phyloP scores from a whole-genome alignment of 2,329 filamentous ascomycete genomes.

The Diplodia seriata region DNA sequence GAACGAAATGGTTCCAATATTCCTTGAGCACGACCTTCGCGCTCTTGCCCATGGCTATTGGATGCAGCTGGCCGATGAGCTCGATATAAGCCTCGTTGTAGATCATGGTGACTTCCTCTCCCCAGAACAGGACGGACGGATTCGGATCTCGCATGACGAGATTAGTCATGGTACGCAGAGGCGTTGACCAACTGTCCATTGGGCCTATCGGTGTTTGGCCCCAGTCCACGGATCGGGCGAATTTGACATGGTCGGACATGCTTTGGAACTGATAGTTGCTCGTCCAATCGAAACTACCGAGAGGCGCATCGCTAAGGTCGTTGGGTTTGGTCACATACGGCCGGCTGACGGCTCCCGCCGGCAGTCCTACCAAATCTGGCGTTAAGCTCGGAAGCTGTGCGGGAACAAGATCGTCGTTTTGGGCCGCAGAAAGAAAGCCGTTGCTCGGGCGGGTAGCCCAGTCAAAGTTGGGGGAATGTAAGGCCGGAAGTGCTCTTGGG shows the following conservation, averaged over 20 bases:
- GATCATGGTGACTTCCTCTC: constrained; percentile 45
- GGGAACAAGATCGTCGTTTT: constrained; percentile 12
- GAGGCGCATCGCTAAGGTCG: neutral
- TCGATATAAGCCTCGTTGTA: constrained; percentile 49
- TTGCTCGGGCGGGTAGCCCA: neutral
- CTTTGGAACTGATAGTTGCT: neutral
- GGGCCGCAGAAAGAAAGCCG: neutral
- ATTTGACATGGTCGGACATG: constrained; percentile 42
- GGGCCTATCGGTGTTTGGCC: constrained; percentile 56
- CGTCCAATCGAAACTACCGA: constrained; percentile 48
- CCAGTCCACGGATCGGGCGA: constrained; percentile 58
- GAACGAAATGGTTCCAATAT: constrained; percentile 60
- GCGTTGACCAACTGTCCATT: constrained; percentile 56
- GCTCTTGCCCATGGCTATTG: constrained; percentile 64
- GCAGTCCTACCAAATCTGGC: neutral
- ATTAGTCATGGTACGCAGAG: constrained; percentile 53
- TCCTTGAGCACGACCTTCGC: constrained; percentile 71
- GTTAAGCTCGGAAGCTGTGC: neutral
- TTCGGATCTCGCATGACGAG: constrained; percentile 43
- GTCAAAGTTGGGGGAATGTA: neutral
- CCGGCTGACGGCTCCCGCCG: neutral
- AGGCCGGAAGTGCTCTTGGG: neutral
- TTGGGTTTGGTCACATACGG: neutral
- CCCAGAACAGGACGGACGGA: constrained; percentile 52
- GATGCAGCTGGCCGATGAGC: constrained; percentile 47